These are phyloP conservation scores for Trametes sanguinea DNA, from an alignment of 768 basidiomycete species.

Conservation along the genomic window DNA sequence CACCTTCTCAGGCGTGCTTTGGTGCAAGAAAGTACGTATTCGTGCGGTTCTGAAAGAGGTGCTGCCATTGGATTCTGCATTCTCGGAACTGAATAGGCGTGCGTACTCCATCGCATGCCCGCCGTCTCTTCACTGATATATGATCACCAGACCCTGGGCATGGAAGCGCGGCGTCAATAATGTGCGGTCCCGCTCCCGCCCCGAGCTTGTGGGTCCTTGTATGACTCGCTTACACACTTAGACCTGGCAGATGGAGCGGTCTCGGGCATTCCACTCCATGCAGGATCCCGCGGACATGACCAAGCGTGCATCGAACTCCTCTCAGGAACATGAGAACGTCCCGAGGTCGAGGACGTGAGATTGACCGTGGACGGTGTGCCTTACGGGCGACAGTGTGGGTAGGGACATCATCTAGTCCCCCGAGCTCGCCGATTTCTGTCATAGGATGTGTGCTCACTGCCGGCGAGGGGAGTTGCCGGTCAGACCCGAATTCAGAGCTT, in stretches of 20 bases:
- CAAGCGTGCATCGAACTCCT: background rate
- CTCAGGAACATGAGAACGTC: slow-evolving; percentile 14
- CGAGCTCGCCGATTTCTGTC: too few relatives aligned
- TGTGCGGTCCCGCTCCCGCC: slow-evolving; percentile 2
- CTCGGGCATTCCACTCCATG: background rate
- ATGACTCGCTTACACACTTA: slow-evolving; percentile 4
- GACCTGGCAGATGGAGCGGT: background rate
- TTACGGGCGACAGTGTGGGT: background rate
- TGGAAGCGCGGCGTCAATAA: slow-evolving; percentile 5
- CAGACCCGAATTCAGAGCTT: too few relatives aligned
- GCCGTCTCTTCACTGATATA: background rate
- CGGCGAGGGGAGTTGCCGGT: too few relatives aligned
- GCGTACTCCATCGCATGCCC: background rate
- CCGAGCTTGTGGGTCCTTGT: slow-evolving; percentile 16
- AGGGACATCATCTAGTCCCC: too few relatives aligned
- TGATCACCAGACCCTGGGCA: background rate
- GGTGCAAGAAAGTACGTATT: background rate
- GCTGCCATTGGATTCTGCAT: background rate
- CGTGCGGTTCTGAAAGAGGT: background rate
- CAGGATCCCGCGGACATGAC: slow-evolving; percentile 4
- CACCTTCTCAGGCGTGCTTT: background rate
- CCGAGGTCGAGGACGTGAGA: slow-evolving; percentile 9
- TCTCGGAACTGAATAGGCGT: background rate
- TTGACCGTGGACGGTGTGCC: background rate
- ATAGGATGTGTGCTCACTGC: too few relatives aligned